Evolutionary conservation across 176 grass and related monocot genomes (phyloP).

Genomic region (Cenchrus americanus): DNA sequence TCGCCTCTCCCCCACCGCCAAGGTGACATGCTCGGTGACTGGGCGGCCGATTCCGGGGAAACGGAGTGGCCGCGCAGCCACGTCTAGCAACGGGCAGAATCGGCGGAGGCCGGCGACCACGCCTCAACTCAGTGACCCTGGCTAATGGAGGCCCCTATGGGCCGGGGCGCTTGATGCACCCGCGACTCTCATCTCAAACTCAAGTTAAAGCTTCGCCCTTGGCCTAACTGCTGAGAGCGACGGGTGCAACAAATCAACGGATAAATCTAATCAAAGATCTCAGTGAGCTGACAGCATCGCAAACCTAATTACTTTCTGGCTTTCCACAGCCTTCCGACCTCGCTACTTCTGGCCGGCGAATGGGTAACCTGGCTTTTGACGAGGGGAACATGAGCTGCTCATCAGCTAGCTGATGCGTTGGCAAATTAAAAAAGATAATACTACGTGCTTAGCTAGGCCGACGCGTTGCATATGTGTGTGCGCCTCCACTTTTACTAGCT

Average conservation of each 20-base stretch:
- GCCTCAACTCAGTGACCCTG: not conserved
- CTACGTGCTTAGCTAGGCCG: too few species aligned
- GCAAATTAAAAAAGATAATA: too few species aligned
- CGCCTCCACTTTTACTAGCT: not conserved
- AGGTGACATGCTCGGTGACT: not conserved
- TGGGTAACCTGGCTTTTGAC: conserved; percentile 25
- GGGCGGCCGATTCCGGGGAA: not conserved
- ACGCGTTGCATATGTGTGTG: too few species aligned
- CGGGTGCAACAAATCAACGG: not conserved
- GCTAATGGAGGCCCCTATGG: conserved; percentile 1
- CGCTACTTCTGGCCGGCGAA: not conserved
- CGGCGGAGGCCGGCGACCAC: not conserved
- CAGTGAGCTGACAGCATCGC: not conserved
- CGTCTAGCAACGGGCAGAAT: not conserved
- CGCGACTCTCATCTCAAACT: not conserved
- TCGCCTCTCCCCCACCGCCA: not conserved
- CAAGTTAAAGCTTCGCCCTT: not conserved
- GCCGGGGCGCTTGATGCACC: not conserved
- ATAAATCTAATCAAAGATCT: not conserved
- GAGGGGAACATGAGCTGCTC: not conserved
- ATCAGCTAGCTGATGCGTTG: not conserved
- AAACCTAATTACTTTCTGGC: conserved; percentile 3
- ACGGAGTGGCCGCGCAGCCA: not conserved
- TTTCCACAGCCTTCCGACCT: conserved; percentile 8
- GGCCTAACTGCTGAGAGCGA: conserved; percentile 26